Evolutionary conservation across 2,329 filamentous ascomycete species (phyloP), one percentile per base, ranked within the genome.

Genomic region (Domatiomyces catenatus): DNA sequence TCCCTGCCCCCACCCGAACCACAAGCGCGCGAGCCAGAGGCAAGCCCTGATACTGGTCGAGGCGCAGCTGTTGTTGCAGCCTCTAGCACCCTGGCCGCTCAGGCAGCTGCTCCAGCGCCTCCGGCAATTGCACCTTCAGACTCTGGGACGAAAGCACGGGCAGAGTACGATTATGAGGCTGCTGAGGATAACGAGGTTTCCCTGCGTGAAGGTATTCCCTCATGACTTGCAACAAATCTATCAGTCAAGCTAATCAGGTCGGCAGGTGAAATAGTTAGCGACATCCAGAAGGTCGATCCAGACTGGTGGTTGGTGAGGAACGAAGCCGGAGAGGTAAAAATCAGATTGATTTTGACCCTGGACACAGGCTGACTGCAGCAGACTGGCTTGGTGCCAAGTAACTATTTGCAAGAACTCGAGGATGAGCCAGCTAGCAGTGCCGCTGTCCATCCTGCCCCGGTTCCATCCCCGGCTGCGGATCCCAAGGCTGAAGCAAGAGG

Each of bases 291-390:
- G 85, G 87, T 98, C 1, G 92, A 96, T 60, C 84, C 93, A 48
- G 90, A 98, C 64, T 98, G 92, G 92, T 98, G 92, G 92, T 84
- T 94, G 77, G 92, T 93, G 44, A 86, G 84, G 58, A 98, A 96
- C 70, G 71, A 76, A 19, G 75, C 74, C 54, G 92, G 92, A 60
- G 52, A 57, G 47, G 87, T 95, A 67, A 82, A 75, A 47, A 26
- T 5, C 8, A 12, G 5, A 39, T 18, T 24, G 26, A 12, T 32
- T 8, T 32, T 8, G 8, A 8, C 2, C 2, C 8, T n/a, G 17
- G 26, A 7, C 20, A 15, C 22, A 26, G 1, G 26, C 45, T 47
- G 26, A 47, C 26, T 20, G 42, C 36, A 15, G 17, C 50, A 61
- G 54, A 58, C 54, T 52, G 92, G 92, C 46, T 74, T 98, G 36